Base-by-base conservation (phyloP, 2,329 filamentous ascomycete genomes). In the Penicillium sclerotigenum region DNA sequence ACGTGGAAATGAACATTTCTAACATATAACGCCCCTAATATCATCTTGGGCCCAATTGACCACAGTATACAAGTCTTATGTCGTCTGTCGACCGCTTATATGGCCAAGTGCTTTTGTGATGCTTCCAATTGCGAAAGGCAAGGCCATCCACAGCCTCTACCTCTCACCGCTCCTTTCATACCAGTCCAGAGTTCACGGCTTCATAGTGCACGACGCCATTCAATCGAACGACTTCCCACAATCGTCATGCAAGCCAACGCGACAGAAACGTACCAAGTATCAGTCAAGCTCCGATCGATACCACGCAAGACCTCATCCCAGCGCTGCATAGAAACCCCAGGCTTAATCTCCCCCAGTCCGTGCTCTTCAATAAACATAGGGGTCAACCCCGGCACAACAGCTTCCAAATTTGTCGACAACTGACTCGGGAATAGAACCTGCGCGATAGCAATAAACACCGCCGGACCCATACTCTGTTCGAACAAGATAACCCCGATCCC, bases 351-450 rank as follows among this genome's bases (percentile, higher is more conserved):
- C 4, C 50, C 48, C 13, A 67, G 58, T 29, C 63, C 61, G 16
- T 54, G 56, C 6, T 60, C 11, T 45, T 51, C 57, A 16, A 68
- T 58, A 52, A 55, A 57, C 4, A 33, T 47, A 24, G 60, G 48
- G 14, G 47, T 57, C 24, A 64, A 20, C 1, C 58, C 63, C 2
- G 64, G 57, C 14, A 62, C 26, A 11, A 64, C 7, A 10, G 47
- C 33, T 38, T 43, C 14, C n/a, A 66, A 56, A 24, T n/a, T 59
- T 4, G 56, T 54, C 16, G 54, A 59, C 13, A 85, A 74, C 9
- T 72, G 68, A 60, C 81, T 81, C 43, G 74, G 76, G 57, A 84
- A 81, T 24, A 83, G 73, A 48, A 76, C 79, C 61, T 83, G 79
- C 2, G 74, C 81, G 48, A 82, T 78, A 2, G 77, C 76, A 45